Percentiles rank a stretch among this genome's conserved stretches.
Conservation (phyloP, 352 stramenopile genomes). For the Pilasporangium apinafurcum region DNA sequence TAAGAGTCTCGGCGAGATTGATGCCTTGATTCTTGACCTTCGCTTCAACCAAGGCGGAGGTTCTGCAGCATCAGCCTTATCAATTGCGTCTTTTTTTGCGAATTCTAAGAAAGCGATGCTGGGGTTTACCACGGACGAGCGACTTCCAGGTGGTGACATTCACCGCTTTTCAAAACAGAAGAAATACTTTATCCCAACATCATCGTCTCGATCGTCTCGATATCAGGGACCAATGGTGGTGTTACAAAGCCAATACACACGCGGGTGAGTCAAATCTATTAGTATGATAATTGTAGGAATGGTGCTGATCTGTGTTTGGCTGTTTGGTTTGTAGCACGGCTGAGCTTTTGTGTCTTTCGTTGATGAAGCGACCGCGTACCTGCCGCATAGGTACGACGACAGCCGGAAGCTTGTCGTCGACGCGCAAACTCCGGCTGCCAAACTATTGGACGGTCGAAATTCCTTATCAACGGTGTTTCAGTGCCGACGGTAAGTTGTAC, state of each 20-base stretch:
- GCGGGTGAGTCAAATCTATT: conserved; percentile 34
- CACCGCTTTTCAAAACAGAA: conserved; percentile 43
- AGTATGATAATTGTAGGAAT: neutral
- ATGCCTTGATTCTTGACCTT: conserved; percentile 71
- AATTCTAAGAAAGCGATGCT: conserved; percentile 28
- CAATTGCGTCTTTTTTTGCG: conserved; percentile 71
- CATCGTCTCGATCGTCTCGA: conserved; percentile 36
- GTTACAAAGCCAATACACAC: conserved; percentile 71
- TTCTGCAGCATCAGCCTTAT: conserved; percentile 50
- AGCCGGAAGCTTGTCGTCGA: conserved; percentile 55
- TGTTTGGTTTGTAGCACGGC: conserved; percentile 25
- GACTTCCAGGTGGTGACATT: conserved; percentile 23
- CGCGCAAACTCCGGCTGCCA: conserved; percentile 57
- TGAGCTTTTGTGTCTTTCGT: conserved; percentile 58
- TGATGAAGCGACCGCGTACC: conserved; percentile 58
- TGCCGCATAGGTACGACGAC: conserved; percentile 51
- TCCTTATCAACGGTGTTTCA: conserved; percentile 67
- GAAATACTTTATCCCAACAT: conserved; percentile 58
- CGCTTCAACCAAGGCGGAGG: conserved; percentile 72
- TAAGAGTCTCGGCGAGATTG: conserved; percentile 44
- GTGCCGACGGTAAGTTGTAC: conserved; percentile 46
- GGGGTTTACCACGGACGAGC: conserved; percentile 67
- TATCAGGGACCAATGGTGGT: conserved; percentile 67
- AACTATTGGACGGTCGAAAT: conserved; percentile 84
- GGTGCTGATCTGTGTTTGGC: neutral